A percentile compares a stretch with the other conserved stretches of the same genome.
phyloP scores from a whole-genome alignment of 805 yeast species.

The Candida tibetensis region DNA sequence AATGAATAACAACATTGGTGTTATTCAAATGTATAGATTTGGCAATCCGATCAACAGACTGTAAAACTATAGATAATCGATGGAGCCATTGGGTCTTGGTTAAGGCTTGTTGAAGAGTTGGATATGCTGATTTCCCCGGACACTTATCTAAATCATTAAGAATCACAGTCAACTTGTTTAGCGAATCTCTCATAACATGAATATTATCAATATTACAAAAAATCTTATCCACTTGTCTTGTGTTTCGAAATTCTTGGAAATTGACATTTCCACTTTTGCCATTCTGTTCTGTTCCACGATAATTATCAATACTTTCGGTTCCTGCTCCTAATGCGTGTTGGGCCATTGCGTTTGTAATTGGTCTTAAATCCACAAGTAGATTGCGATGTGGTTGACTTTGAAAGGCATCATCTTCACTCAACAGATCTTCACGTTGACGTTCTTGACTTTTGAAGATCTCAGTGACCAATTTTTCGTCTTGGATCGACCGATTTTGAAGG shows the following conservation, averaged over 20 bases:
- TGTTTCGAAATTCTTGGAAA: constrained; percentile 6
- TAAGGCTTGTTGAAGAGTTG: constrained; percentile 47
- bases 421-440: constrained; percentile 19
- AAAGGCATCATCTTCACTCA: constrained; percentile 20
- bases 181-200: constrained; percentile 89
- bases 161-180: constrained; percentile 58
- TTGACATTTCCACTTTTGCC: constrained; percentile 4
- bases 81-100: constrained; percentile 77
- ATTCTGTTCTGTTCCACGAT: constrained; percentile 40
- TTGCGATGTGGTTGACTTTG: constrained; percentile 44
- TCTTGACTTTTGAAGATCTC: constrained; percentile 70
- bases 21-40: constrained; percentile 80
- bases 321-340: constrained; percentile 99
- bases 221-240: constrained; percentile 55
- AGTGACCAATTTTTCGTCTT: constrained; percentile 79
- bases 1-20: constrained; percentile 83
- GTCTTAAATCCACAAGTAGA: constrained; percentile 86
- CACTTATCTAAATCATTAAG: constrained; percentile 67
- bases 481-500: constrained; percentile 75
- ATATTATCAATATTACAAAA: constrained; percentile 92
- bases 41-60: constrained; percentile 72
- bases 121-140: constrained; percentile 27
- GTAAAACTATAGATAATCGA: constrained; percentile 63
- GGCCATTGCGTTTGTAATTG: constrained; percentile 92
- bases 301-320: constrained; percentile 87